Evolutionary conservation across 805 yeast genomes (phyloP).

Genomic region (Starmerella gropengiesseri): DNA sequence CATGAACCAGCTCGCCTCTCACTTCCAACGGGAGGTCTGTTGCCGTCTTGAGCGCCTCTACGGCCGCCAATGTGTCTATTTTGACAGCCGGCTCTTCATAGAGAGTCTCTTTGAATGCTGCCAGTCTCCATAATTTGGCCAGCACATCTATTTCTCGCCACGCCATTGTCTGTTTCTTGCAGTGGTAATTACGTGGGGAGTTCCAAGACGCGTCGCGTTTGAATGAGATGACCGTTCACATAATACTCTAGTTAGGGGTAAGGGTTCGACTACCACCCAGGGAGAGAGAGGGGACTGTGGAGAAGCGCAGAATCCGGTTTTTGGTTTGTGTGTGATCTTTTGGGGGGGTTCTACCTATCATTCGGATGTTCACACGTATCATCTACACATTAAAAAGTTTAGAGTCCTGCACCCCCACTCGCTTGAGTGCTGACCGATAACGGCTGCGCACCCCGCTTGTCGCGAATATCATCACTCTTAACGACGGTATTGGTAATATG

Average conservation of each 20-base stretch:
- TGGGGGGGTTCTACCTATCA: too few relatives aligned
- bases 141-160: background rate
- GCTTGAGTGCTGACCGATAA: slow-evolving; percentile 5
- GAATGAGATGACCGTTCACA: too few relatives aligned
- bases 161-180: background rate
- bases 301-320: too few relatives aligned
- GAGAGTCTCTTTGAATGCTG: background rate
- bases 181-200: too few relatives aligned
- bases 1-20: slow-evolving; percentile 2
- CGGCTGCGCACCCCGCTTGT: slow-evolving; percentile 18
- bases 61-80: background rate
- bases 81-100: background rate
- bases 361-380: too few relatives aligned
- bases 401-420: slow-evolving; percentile 1
- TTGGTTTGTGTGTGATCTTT: too few relatives aligned
- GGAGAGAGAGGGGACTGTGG: too few relatives aligned
- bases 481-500: slow-evolving; percentile 66
- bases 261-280: too few relatives aligned
- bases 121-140: background rate
- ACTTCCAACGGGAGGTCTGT: background rate
- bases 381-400: background rate
- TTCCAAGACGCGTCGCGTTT: too few relatives aligned
- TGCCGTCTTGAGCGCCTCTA: background rate
- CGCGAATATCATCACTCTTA: slow-evolving; percentile 34
- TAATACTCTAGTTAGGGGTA: too few relatives aligned